Conservation (phyloP, 2,329 filamentous ascomycete species). For the Volutella citrinella region DNA sequence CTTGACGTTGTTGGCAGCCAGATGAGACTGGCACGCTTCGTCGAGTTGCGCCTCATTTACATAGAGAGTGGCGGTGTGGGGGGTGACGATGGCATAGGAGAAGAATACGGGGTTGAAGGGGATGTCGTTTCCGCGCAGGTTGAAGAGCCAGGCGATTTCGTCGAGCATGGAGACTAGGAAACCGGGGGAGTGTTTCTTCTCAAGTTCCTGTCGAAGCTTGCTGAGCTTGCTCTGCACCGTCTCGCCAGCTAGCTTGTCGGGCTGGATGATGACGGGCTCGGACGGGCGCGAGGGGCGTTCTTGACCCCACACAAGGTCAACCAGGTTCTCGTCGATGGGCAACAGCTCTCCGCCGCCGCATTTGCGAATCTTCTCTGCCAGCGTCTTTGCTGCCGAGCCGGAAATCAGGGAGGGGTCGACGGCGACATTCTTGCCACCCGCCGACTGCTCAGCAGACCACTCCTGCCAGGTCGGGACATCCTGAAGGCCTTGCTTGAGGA, state of each 20-base stretch:
- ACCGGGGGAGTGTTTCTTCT: constrained; percentile 82
- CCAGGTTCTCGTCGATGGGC: constrained; percentile 75
- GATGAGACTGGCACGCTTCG: constrained; percentile 64
- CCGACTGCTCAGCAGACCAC: constrained; percentile 85
- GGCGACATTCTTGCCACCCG: constrained; percentile 81
- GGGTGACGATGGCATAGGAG: constrained; percentile 87
- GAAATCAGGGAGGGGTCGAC: constrained; percentile 89
- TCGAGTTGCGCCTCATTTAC: constrained; percentile 77
- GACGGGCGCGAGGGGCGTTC: constrained; percentile 71
- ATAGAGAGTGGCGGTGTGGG: constrained; percentile 74
- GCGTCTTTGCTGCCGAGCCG: constrained; percentile 59
- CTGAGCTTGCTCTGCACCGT: constrained; percentile 77
- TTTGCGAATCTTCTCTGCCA: constrained; percentile 83
- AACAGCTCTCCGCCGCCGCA: constrained; percentile 75
- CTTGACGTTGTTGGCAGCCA: constrained; percentile 65
- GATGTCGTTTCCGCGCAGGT: constrained; percentile 90
- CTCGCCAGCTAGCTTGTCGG: constrained; percentile 75
- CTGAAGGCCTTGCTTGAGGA: constrained; percentile 89
- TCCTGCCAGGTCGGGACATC: constrained; percentile 97
- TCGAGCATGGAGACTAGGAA: constrained; percentile 94
- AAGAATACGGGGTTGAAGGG: constrained; percentile 99
- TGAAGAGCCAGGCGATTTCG: constrained; percentile 98
- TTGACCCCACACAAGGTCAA: constrained; percentile 85
- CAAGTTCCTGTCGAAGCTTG: constrained; percentile 84
- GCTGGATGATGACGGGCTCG: constrained; percentile 71